phyloP scores from a whole-genome alignment of 148 eudicot species.

The Silene latifolia region DNA sequence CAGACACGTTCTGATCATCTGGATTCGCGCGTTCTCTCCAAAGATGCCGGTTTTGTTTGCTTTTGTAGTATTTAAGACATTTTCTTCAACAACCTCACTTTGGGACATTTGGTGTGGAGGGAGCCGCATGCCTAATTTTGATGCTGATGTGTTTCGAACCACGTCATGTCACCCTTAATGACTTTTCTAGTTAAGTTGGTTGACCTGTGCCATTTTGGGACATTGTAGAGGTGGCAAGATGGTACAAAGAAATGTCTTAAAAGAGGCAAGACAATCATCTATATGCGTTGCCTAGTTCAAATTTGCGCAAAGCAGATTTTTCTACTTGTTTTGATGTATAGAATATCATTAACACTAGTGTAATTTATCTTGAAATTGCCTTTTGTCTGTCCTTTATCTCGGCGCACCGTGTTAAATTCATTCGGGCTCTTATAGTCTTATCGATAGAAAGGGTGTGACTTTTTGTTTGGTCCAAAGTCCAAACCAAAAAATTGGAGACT shows the following conservation, averaged over 20 bases:
- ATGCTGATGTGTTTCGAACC: not conserved
- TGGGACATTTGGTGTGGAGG: not conserved
- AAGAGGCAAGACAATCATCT: not conserved
- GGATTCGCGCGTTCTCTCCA: not conserved
- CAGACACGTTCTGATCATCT: not conserved
- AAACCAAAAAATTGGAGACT: too few species aligned
- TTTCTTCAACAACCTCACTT: not conserved
- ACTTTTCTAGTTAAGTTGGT: not conserved
- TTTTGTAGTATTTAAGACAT: slow-evolving; percentile 1
- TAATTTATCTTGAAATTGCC: not conserved
- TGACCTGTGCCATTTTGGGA: not conserved
- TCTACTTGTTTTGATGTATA: not conserved
- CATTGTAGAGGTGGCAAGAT: not conserved
- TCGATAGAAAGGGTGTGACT: too few species aligned
- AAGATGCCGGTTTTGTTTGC: not conserved
- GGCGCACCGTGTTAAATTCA: too few species aligned
- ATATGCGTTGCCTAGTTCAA: not conserved
- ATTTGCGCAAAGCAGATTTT: not conserved
- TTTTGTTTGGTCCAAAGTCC: too few species aligned
- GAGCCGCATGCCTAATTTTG: not conserved
- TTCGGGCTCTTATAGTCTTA: too few species aligned
- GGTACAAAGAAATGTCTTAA: not conserved
- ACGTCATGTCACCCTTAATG: too few species aligned
- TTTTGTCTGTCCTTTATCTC: too few species aligned
- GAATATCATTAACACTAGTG: not conserved